A percentile compares a stretch with the other conserved stretches of the same genome.
Evolutionary conservation across 805 yeast species (phyloP).

Genomic region (Komagataella populi): DNA sequence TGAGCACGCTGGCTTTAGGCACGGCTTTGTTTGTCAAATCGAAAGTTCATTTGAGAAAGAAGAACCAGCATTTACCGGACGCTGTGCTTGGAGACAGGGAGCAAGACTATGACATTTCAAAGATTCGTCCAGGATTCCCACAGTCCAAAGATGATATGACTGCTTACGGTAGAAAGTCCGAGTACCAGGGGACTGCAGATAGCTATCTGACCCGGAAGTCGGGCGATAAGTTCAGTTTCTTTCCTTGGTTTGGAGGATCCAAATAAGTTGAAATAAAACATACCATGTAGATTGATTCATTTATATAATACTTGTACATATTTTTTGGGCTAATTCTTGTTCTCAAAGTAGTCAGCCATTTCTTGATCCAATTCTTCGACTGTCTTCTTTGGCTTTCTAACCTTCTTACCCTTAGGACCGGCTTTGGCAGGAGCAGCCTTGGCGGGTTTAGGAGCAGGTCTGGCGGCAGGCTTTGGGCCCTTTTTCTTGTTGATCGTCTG

Average conservation of each 20-base stretch:
- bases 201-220: conserved; percentile 34
- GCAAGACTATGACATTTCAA: conserved; percentile 17
- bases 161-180: conserved; percentile 34
- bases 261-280: background rate
- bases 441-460: conserved; percentile 12
- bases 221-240: conserved; percentile 19
- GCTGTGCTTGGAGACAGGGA: conserved; percentile 11
- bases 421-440: conserved; percentile 14
- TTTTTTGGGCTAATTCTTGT: conserved; percentile 16
- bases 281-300: background rate
- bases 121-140: conserved; percentile 36
- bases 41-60: conserved; percentile 20
- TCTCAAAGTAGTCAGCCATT: conserved; percentile 88
- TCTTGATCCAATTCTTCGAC: conserved; percentile 93
- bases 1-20: conserved; percentile 15
- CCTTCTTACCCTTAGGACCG: conserved; percentile 28
- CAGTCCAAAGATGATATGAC: conserved; percentile 9
- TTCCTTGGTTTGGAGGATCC: conserved; percentile 5
- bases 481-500: conserved; percentile 9
- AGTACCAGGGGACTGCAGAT: conserved; percentile 55
- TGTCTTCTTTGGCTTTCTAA: conserved; percentile 47
- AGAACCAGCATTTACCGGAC: conserved; percentile 19
- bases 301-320: conserved; percentile 1
- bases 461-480: conserved; percentile 48
- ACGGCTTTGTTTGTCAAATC: conserved; percentile 20